phyloP scores from a whole-genome alignment of 1,284 basidiomycete genomes.

The Trametes hirsuta region DNA sequence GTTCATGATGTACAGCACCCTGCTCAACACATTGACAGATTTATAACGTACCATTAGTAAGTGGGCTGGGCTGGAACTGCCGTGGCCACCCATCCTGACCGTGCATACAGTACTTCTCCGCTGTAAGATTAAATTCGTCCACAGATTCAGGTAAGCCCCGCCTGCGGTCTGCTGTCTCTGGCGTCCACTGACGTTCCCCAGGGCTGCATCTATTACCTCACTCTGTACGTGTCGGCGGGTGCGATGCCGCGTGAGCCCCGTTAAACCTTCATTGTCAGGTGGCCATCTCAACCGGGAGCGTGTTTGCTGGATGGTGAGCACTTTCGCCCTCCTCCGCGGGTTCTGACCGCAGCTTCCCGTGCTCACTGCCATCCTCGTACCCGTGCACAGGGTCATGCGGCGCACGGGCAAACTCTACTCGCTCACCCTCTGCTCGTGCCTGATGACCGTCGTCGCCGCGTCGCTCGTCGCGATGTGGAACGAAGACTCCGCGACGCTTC shows the following conservation, averaged over 20 bases:
- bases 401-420: conserved; percentile 80
- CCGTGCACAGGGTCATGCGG: conserved; percentile 70
- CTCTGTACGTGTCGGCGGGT: conserved; percentile 56
- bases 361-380: conserved; percentile 2
- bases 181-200: conserved; percentile 28
- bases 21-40: conserved; percentile 49
- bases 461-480: conserved; percentile 64
- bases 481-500: conserved; percentile 59
- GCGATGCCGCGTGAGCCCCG: conserved; percentile 7
- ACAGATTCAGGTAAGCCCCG: conserved; percentile 64
- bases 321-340: background rate
- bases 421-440: conserved; percentile 65
- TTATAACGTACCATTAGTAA: conserved; percentile 82
- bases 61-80: conserved; percentile 26
- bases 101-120: conserved; percentile 70
- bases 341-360: conserved; percentile 10
- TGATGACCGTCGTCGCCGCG: conserved; percentile 57
- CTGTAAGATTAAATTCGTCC: conserved; percentile 78
- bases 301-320: conserved; percentile 81
- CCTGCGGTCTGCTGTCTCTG: conserved; percentile 2
- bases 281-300: conserved; percentile 78
- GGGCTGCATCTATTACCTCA: conserved; percentile 87
- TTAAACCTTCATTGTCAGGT: conserved; percentile 45
- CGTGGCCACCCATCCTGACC: background rate
- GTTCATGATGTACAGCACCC: background rate